A percentile compares a stretch with the other conserved stretches of the same genome.
phyloP scores from a whole-genome alignment of 164 flowering plant genomes.

The grape (Vitis vinifera) region DNA sequence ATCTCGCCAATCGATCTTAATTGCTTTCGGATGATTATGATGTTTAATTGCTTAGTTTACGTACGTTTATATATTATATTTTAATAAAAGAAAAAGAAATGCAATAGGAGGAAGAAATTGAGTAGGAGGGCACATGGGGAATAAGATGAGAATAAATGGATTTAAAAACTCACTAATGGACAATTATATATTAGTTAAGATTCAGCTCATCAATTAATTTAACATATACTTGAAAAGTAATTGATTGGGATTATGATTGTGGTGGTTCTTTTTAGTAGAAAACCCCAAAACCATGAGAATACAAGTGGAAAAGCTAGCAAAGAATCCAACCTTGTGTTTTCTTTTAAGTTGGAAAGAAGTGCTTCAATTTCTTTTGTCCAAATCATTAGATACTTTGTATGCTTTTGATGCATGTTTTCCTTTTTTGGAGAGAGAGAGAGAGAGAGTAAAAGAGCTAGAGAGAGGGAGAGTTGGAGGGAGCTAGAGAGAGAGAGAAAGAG shows the following conservation, averaged over 20 bases:
- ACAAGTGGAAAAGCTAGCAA: conserved; percentile 5
- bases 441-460: background rate
- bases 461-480: background rate
- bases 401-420: conserved; percentile 33
- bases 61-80: too few relatives aligned
- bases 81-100: too few relatives aligned
- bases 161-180: too few relatives aligned
- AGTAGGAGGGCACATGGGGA: too few relatives aligned
- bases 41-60: too few relatives aligned
- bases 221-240: too few relatives aligned
- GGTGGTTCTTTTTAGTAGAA: background rate
- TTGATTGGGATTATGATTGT: background rate
- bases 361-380: conserved; percentile 25
- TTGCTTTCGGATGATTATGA: too few relatives aligned
- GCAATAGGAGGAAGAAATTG: too few relatives aligned
- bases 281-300: background rate
- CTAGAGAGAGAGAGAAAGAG: too few relatives aligned
- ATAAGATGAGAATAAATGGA: too few relatives aligned
- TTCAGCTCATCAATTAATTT: background rate
- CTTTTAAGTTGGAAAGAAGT: conserved; percentile 33
- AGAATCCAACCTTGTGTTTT: conserved; percentile 6
- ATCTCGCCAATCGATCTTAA: too few relatives aligned
- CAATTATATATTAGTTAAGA: too few relatives aligned
- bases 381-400: conserved; percentile 25
- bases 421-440: background rate